Base-by-base conservation (phyloP, 192 early-diverging fungal species). In the Umbelopsis ramanniana region DNA sequence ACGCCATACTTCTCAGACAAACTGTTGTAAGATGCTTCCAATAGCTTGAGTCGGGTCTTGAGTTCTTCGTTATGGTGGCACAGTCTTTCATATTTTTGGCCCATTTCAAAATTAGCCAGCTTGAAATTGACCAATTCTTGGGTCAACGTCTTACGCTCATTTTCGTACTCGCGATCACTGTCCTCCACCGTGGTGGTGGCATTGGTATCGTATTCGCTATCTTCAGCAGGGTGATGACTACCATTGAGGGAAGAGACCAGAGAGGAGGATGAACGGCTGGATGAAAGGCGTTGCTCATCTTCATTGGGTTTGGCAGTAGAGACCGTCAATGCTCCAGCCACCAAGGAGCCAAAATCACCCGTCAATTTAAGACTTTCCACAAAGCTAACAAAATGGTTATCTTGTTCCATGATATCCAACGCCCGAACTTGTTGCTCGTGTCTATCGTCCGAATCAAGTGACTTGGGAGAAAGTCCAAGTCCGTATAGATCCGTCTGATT, bases 31-130 rank as follows among this genome's bases (percentile, higher is more conserved):
- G 47, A 52, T 4, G 80, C 66, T 24, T 74, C 48, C 7, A 75
- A 38, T 14, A 63, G 48, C 22, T 73, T 46, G 9, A 83, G 46
- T 14, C 46, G 68, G 10, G 67, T 57, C 22, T 76, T 71, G 22
- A 76, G 46, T 21, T 73, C 69, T 38, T 74, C 71, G 48, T 80
- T 53, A 15, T 66, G 52, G 47, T 76, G 68, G 40, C 79, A 80
- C 21, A 82, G 46, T n/a, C 53, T 38, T 70, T 79, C 73, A 55
- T 77, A 73, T 40, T 83, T 76, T 46, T 80, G 75, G 8, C 76
- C 70, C 73, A 83, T 74, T 55, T 80, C 81, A 71, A 76, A 81
- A 29, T 83, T 83, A 24, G 77, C 79, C 24, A 76, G 21, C 47
- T 83, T 83, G 23, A 72, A 45, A n/a, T 52, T 66, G 29, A 79